Evolutionary conservation across 2,329 filamentous ascomycete species (phyloP).

Genomic region (Cladophialophora chaetospira): DNA sequence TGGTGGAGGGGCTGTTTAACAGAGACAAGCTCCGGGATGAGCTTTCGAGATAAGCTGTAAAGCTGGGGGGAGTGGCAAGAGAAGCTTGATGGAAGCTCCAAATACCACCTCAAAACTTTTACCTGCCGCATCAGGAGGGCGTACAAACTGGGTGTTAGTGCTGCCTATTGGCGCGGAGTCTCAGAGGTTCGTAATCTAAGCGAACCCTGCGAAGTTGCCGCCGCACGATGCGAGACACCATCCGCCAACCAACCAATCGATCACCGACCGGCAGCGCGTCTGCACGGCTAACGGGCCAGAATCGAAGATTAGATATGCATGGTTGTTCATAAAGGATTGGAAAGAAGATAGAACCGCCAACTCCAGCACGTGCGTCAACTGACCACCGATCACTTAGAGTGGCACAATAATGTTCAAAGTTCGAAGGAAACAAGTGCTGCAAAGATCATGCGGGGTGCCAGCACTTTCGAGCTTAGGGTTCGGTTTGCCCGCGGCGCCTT

Average conservation of each 20-base stretch:
- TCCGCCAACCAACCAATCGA: not conserved
- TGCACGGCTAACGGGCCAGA: no score
- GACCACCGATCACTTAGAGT: no score
- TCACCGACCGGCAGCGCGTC: no score
- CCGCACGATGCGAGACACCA: not conserved
- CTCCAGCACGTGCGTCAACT: no score
- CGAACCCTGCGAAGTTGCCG: not conserved
- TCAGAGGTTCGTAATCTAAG: slow-evolving; percentile 11
- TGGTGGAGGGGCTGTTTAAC: not conserved
- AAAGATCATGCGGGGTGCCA: no score
- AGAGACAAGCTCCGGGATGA: slow-evolving; percentile 2
- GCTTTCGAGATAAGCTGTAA: not conserved
- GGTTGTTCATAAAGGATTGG: not conserved
- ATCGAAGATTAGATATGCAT: not conserved
- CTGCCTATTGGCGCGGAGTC: not conserved
- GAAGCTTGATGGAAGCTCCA: not conserved
- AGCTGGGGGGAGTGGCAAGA: not conserved
- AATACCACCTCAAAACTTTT: not conserved
- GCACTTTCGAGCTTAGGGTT: no score
- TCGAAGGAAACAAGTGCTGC: no score
- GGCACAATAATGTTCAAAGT: no score
- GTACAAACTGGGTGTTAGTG: not conserved
- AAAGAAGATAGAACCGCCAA: not conserved
- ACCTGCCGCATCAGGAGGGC: not conserved
- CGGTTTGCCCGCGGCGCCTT: no score